These are phyloP conservation scores for Globisporangium rhizosaccharum DNA, from an alignment of 352 stramenopile species.

Conservation along the genomic window DNA sequence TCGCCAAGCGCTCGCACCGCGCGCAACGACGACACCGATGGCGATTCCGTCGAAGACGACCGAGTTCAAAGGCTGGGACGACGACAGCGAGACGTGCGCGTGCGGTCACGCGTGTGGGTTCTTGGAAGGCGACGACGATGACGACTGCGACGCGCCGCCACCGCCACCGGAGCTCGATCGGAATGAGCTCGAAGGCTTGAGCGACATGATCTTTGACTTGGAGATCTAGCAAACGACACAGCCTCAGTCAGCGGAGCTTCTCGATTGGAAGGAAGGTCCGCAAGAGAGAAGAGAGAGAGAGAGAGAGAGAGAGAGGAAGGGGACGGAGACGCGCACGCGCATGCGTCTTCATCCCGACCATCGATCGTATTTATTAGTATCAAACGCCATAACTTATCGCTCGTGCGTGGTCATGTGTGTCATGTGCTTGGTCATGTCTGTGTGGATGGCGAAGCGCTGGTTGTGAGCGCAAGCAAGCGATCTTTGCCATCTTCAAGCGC, in stretches of 20 bases:
- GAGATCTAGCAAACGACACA: constrained; percentile 33
- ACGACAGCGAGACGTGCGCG: constrained; percentile 24
- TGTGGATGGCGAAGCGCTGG: too few relatives aligned
- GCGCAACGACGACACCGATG: constrained; percentile 22
- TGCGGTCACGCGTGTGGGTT: constrained; percentile 39
- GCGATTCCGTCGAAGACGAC: constrained; percentile 24
- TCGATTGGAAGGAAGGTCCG: background rate
- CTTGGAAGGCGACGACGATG: constrained; percentile 22
- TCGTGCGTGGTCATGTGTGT: background rate
- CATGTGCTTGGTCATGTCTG: background rate
- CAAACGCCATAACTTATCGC: too few relatives aligned
- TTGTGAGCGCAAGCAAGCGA: background rate
- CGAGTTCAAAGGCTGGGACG: constrained; percentile 21
- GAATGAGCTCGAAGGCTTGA: constrained; percentile 11
- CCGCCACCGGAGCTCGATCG: constrained; percentile 6
- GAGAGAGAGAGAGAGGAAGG: background rate
- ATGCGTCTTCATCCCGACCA: too few relatives aligned
- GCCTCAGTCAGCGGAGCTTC: background rate
- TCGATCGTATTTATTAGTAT: background rate
- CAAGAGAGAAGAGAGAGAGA: background rate
- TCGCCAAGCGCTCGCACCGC: background rate
- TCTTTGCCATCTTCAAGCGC: background rate
- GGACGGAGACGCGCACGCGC: background rate
- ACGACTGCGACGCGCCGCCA: constrained; percentile 10
- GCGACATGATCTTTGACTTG: constrained; percentile 65